These are phyloP conservation scores for Furculomyces boomerangus DNA, from an alignment of 371 early-diverging fungal genomes.

Conservation along the genomic window DNA sequence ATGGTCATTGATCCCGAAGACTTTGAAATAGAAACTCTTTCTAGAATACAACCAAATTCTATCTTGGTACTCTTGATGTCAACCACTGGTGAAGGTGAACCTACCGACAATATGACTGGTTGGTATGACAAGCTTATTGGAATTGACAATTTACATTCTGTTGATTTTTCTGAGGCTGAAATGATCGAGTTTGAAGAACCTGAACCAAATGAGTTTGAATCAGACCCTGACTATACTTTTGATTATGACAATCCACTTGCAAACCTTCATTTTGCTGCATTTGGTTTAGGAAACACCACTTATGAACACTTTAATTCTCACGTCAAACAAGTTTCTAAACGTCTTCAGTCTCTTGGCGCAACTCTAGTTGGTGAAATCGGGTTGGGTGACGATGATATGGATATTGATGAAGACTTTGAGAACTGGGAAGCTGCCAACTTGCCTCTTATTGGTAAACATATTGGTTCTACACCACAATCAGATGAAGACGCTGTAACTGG, in stretches of 20 bases:
- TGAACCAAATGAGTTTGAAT: slow-evolving; percentile 17
- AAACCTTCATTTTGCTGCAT: slow-evolving; percentile 53
- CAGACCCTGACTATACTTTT: slow-evolving; percentile 10
- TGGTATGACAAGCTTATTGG: slow-evolving; percentile 29
- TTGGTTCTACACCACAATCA: slow-evolving; percentile 20
- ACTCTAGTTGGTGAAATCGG: slow-evolving; percentile 61
- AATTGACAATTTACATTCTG: slow-evolving; percentile 23
- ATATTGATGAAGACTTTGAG: slow-evolving; percentile 86
- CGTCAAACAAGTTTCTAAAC: slow-evolving; percentile 40
- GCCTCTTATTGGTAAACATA: slow-evolving; percentile 44
- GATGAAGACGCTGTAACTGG: neutral
- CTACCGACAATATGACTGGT: slow-evolving; percentile 82
- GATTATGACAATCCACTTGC: slow-evolving; percentile 33
- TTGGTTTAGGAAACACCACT: slow-evolving; percentile 95
- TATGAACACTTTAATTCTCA: slow-evolving; percentile 91
- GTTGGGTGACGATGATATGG: slow-evolving; percentile 91
- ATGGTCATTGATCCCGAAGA: slow-evolving; percentile 26
- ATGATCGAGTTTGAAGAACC: slow-evolving; percentile 39
- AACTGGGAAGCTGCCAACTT: slow-evolving; percentile 79
- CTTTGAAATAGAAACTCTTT: slow-evolving; percentile 57
- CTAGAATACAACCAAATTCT: slow-evolving; percentile 21
- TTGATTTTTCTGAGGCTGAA: slow-evolving; percentile 65
- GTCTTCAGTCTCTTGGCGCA: slow-evolving; percentile 51
- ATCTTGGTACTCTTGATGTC: slow-evolving; percentile 68
- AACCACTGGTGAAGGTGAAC: slow-evolving; percentile 88